Conservation (phyloP, 805 yeast genomes). For the Metschnikowia peoriensis region DNA sequence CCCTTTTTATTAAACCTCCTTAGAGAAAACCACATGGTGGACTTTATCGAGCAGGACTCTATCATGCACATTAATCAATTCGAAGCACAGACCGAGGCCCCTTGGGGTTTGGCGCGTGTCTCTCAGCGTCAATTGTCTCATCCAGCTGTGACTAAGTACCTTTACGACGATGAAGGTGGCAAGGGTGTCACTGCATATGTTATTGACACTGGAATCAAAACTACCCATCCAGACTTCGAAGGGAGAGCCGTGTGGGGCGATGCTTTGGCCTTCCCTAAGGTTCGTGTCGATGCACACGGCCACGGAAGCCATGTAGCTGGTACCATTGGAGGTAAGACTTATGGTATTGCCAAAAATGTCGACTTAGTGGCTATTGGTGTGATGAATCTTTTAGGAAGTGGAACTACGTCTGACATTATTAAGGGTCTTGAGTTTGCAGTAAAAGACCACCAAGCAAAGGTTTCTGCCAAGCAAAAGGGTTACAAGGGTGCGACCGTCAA, state of each 20-base stretch:
- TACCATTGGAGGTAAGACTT: constrained; percentile 75
- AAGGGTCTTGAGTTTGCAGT: constrained; percentile 87
- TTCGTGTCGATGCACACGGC: constrained; percentile 79
- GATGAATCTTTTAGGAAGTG: constrained; percentile 77
- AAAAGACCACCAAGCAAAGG: constrained; percentile 59
- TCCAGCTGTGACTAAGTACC: constrained; percentile 34
- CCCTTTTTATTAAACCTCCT: constrained; percentile 17
- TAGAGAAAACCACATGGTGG: constrained; percentile 16
- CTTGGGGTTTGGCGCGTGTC: constrained; percentile 92
- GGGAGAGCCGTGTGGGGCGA: constrained; percentile 88
- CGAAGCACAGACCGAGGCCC: constrained; percentile 77
- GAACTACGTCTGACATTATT: constrained; percentile 79
- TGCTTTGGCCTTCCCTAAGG: constrained; percentile 62
- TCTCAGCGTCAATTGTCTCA: constrained; percentile 67
- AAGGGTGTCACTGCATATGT: constrained; percentile 84
- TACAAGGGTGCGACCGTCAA: constrained; percentile 87
- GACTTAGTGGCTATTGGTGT: constrained; percentile 81
- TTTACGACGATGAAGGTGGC: constrained; percentile 72
- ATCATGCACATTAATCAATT: constrained; percentile 38
- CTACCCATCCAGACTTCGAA: constrained; percentile 71
- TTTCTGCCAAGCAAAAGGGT: constrained; percentile 53
- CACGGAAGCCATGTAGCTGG: constrained; percentile 99
- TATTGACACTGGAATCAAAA: constrained; percentile 85
- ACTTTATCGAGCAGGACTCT: constrained; percentile 25
- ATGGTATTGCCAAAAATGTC: constrained; percentile 84